phyloP scores from a whole-genome alignment of 441 rosid genomes.

The Geranium incanum region DNA sequence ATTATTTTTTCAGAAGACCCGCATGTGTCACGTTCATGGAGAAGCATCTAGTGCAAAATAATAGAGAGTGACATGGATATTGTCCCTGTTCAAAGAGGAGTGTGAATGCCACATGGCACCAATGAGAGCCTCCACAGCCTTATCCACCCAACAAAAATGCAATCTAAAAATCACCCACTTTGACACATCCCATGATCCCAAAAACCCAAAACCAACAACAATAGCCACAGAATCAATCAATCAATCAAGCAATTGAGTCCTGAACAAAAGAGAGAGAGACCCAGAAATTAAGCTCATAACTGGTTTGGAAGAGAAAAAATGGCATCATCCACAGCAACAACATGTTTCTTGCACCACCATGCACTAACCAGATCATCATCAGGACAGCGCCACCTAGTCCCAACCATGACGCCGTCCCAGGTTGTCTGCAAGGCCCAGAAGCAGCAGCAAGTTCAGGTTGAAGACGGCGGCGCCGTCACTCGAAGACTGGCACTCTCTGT shows the following conservation, averaged over 20 bases:
- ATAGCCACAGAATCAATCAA: not conserved
- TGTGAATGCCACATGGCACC: slow-evolving; percentile 32
- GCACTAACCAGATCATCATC: slow-evolving; percentile 48
- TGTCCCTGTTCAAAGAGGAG: not conserved
- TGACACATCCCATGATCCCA: slow-evolving; percentile 23
- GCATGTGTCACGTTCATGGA: no score
- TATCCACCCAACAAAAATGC: slow-evolving; percentile 43
- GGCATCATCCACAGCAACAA: slow-evolving; percentile 62
- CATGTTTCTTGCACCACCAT: slow-evolving; percentile 78
- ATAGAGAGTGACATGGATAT: not conserved
- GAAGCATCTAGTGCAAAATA: not conserved
- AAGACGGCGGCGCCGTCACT: slow-evolving; percentile 46
- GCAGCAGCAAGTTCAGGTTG: slow-evolving; percentile 25
- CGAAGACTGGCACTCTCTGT: slow-evolving; percentile 81
- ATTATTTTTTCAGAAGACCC: no score
- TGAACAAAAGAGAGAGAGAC: not conserved
- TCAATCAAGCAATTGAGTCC: not conserved
- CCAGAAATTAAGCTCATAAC: not conserved
- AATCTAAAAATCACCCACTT: slow-evolving; percentile 20
- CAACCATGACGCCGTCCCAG: slow-evolving; percentile 41
- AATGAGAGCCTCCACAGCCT: slow-evolving; percentile 32
- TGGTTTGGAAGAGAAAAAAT: slow-evolving; percentile 19
- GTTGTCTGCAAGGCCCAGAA: slow-evolving; percentile 66
- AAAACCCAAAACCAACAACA: slow-evolving; percentile 18
- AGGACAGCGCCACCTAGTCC: slow-evolving; percentile 40